Evolutionary conservation across 768 basidiomycete genomes (phyloP).

Genomic region (Tulasnella calospora): DNA sequence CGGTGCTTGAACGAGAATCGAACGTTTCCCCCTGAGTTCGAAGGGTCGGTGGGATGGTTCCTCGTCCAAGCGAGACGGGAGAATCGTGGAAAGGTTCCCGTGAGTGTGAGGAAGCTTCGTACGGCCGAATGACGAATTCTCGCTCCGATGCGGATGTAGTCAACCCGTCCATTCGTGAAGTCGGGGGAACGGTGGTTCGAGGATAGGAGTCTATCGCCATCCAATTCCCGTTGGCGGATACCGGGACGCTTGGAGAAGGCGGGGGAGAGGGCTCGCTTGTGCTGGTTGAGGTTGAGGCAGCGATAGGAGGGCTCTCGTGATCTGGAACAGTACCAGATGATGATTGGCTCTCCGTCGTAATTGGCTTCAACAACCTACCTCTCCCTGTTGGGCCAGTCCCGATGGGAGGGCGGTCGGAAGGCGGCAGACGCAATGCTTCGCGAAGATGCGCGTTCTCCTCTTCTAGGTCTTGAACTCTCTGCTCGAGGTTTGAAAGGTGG

Average conservation of each 20-base stretch:
- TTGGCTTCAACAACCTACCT: slow-evolving; percentile 46
- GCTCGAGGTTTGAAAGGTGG: slow-evolving; percentile 76
- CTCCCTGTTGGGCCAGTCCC: slow-evolving; percentile 86
- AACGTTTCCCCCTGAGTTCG: neutral
- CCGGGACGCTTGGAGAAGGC: slow-evolving; percentile 9
- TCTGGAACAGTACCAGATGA: slow-evolving; percentile 6
- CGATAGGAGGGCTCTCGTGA: slow-evolving; percentile 16
- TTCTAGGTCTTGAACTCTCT: slow-evolving; percentile 76
- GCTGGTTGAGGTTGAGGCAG: slow-evolving; percentile 5
- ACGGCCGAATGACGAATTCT: neutral
- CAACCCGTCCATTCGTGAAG: neutral
- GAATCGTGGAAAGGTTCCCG: slow-evolving; percentile 7
- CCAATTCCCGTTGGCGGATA: slow-evolving; percentile 4
- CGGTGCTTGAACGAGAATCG: neutral
- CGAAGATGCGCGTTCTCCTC: slow-evolving; percentile 75
- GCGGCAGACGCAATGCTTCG: slow-evolving; percentile 64
- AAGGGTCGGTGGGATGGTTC: slow-evolving; percentile 8
- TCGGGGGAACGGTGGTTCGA: neutral
- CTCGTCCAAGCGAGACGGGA: slow-evolving; percentile 4
- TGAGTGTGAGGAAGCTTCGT: neutral
- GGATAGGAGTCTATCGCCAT: slow-evolving; percentile 7
- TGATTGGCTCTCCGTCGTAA: neutral
- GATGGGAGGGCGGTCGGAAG: slow-evolving; percentile 63
- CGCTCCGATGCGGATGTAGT: neutral
- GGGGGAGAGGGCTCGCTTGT: slow-evolving; percentile 10